Evolutionary conservation across 257 asterid genomes (phyloP).

Genomic region (Dorcoceras hygrometricum): DNA sequence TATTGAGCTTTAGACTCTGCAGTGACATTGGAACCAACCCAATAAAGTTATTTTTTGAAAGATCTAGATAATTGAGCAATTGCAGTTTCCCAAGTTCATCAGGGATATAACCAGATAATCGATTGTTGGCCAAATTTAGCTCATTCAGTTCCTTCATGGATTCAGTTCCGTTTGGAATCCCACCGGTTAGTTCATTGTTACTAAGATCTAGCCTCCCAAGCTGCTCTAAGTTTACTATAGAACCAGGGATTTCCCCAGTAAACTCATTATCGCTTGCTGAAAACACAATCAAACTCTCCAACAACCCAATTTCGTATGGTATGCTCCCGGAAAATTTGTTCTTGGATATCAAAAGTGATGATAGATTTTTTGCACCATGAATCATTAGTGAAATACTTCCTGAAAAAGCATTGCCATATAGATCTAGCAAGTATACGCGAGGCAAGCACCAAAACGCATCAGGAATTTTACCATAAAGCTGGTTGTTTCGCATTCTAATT

Average conservation of each 20-base stretch:
- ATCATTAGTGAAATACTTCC: constrained; percentile 62
- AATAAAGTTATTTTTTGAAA: constrained; percentile 52
- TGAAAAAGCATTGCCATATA: constrained; percentile 44
- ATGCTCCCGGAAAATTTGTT: constrained; percentile 61
- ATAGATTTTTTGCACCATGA: constrained; percentile 49
- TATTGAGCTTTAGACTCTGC: constrained; percentile 68
- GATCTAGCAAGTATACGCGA: constrained; percentile 57
- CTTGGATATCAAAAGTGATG: constrained; percentile 43
- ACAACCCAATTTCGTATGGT: constrained; percentile 58
- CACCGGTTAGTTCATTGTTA: constrained; percentile 55
- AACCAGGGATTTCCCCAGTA: constrained; percentile 56
- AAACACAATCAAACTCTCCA: constrained; percentile 41
- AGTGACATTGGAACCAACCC: constrained; percentile 56
- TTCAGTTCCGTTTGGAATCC: constrained; percentile 45
- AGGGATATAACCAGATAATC: constrained; percentile 59
- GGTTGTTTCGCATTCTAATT: constrained; percentile 48
- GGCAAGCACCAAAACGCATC: constrained; percentile 72
- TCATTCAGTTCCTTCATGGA: constrained; percentile 54
- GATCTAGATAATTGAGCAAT: constrained; percentile 75
- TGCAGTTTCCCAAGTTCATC: constrained; percentile 61
- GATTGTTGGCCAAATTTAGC: constrained; percentile 59
- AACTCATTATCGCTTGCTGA: constrained; percentile 45
- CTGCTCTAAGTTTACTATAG: constrained; percentile 41
- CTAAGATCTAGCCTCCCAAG: constrained; percentile 60
- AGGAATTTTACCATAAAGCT: constrained; percentile 57